Evolutionary conservation across 1,284 basidiomycete species (phyloP), one percentile per base, ranked within the genome.

Genomic region (Stygiomarasmius scandens): DNA sequence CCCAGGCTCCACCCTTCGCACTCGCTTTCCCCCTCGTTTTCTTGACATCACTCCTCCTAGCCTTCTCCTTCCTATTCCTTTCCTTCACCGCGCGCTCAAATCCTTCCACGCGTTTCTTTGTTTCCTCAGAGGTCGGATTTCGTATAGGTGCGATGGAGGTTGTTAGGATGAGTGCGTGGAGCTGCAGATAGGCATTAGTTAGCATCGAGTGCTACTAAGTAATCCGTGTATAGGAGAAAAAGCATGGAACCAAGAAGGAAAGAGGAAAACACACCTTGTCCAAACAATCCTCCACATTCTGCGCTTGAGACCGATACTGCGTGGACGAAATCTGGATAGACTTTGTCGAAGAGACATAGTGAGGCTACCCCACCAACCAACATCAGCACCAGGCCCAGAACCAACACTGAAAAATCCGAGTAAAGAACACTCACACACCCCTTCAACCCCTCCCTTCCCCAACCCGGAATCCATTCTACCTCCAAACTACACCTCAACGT

Each of bases 241-340:
- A 50, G 48, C 44, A 48, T 36, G 23, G 38, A 5, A 36, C 14
- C 27, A 27, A 29, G 24, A 16, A 56, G n/a, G 23, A n/a, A 34
- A 48, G 32, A 36, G n/a, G n/a, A 49, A 36, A 29, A 69, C 75
- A 46, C 44, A 87, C 90, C 76, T 90, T 92, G 10, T 70, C 63
- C 23, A 92, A 74, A 63, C 86, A 87, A 58, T 91, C 87, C 11
- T 89, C 81, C 14, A 90, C 71, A 61, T 92, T 92, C 64, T 85
- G 83, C 3, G 85, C 74, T 67, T 92, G 90, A 9, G 90, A 91
- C n/a, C 90, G 85, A 60, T 83, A 79, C 0, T 77, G 71, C 0
- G 80, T 86, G 0, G 88, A 91, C 4, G 86, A 86, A 50, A 92
- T 76, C 32, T 89, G 72, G 22, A 92, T 75, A 2, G 85, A 83